phyloP scores from a whole-genome alignment of 768 basidiomycete genomes.

The Tremella fuciformis region DNA sequence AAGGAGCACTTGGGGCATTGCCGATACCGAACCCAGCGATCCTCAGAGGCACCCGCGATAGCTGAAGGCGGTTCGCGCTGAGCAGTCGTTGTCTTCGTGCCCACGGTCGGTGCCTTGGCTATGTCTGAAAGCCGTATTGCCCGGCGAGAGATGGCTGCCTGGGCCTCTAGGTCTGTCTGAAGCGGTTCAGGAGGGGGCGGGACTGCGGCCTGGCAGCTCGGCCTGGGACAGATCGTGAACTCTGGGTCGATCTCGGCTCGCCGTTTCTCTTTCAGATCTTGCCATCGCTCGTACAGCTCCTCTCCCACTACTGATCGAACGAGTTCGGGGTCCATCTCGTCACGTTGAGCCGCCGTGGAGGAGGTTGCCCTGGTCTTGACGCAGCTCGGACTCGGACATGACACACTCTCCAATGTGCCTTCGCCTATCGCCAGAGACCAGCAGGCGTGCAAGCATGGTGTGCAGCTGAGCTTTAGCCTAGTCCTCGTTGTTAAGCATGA shows the following conservation, averaged over 20 bases:
- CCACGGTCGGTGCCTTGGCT: neutral
- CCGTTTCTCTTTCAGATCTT: slow-evolving; percentile 70
- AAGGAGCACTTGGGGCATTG: slow-evolving; percentile 68
- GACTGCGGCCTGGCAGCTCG: slow-evolving; percentile 76
- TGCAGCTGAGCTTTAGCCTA: slow-evolving; percentile 56
- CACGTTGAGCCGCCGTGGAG: slow-evolving; percentile 10
- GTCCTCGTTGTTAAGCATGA: neutral
- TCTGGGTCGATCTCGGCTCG: slow-evolving; percentile 74
- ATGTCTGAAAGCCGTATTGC: slow-evolving; percentile 37
- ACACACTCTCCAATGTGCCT: slow-evolving; percentile 70
- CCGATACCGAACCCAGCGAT: slow-evolving; percentile 70
- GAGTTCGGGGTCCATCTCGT: slow-evolving; percentile 64
- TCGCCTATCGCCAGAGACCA: slow-evolving; percentile 79
- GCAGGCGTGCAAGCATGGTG: slow-evolving; percentile 72
- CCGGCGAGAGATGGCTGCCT: slow-evolving; percentile 16
- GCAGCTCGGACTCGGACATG: slow-evolving; percentile 77
- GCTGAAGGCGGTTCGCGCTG: neutral
- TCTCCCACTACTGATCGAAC: slow-evolving; percentile 68
- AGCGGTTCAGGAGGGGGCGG: slow-evolving; percentile 55
- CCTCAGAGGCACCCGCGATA: slow-evolving; percentile 48
- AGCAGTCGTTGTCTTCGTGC: neutral
- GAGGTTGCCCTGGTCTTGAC: slow-evolving; percentile 57
- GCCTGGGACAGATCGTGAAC: slow-evolving; percentile 74
- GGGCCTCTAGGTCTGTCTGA: slow-evolving; percentile 19
- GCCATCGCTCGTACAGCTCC: slow-evolving; percentile 68